Evolutionary conservation across 257 asterid species (phyloP).

Genomic region (Jacaranda copaia): DNA sequence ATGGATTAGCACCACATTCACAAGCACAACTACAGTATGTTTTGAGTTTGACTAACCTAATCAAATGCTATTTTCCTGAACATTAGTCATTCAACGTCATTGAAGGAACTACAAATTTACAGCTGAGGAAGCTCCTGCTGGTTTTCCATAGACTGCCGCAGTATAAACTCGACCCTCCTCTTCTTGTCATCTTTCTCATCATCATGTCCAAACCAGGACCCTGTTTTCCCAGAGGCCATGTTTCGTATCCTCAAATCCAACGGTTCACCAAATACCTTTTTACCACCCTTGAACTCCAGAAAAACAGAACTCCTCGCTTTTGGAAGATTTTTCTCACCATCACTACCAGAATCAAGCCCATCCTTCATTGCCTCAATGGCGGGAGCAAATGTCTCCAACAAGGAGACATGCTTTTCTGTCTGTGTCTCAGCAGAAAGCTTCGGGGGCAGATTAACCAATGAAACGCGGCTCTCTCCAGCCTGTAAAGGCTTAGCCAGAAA

Average conservation of each 20-base stretch:
- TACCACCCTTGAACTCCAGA: conserved; percentile 76
- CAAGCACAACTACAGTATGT: conserved; percentile 61
- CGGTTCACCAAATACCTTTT: conserved; percentile 76
- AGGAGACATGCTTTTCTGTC: conserved; percentile 53
- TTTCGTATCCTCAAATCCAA: conserved; percentile 84
- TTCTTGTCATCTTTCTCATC: conserved; percentile 92
- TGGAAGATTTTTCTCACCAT: conserved; percentile 54
- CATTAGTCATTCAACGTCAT: conserved; percentile 50
- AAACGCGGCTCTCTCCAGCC: conserved; percentile 58
- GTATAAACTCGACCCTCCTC: conserved; percentile 83
- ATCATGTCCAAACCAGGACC: conserved; percentile 73
- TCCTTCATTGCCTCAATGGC: conserved; percentile 96
- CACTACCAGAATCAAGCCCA: conserved; percentile 72
- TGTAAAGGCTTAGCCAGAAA: conserved; percentile 53
- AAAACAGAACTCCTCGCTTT: conserved; percentile 70
- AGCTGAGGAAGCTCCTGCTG: conserved; percentile 85
- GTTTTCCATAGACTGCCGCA: conserved; percentile 76
- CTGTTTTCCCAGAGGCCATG: conserved; percentile 57
- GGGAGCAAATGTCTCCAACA: conserved; percentile 90
- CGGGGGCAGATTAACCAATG: conserved; percentile 50
- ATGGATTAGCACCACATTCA: conserved; percentile 64
- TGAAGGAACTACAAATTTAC: conserved; percentile 70
- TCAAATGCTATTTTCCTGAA: conserved; percentile 55
- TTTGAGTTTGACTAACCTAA: conserved; percentile 68
- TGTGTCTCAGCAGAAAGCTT: conserved; percentile 45